phyloP scores from a whole-genome alignment of 768 basidiomycete genomes.

The Leccinum fibrillosum region DNA sequence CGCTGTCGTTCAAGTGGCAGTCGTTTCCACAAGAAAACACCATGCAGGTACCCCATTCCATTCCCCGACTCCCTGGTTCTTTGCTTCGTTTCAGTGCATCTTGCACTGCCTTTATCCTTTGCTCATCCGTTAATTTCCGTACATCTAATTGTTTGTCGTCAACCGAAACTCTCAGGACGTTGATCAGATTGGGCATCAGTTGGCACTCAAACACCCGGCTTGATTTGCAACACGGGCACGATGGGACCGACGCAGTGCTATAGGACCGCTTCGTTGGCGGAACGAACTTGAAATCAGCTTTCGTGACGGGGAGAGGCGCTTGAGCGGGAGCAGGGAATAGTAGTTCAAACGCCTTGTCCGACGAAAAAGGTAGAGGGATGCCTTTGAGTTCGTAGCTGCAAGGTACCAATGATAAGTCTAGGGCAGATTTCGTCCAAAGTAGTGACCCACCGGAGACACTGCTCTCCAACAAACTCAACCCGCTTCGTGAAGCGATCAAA shows the following conservation, averaged over 20 bases:
- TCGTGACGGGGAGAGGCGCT: conserved; percentile 52
- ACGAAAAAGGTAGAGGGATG: conserved; percentile 81
- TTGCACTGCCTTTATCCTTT: conserved; percentile 62
- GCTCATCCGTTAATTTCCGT: conserved; percentile 56
- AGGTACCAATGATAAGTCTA: not conserved
- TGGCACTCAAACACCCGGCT: conserved; percentile 87
- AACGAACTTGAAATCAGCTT: conserved; percentile 55
- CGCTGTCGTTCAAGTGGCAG: conserved; percentile 54
- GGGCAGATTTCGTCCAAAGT: not conserved
- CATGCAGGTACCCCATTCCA: conserved; percentile 95
- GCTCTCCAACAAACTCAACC: conserved; percentile 66
- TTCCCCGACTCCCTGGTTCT: conserved; percentile 50
- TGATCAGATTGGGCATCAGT: conserved; percentile 92
- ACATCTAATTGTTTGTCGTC: conserved; percentile 20
- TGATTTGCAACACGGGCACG: conserved; percentile 65
- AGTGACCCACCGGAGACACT: conserved; percentile 73
- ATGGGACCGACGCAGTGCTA: conserved; percentile 49
- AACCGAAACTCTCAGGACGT: conserved; percentile 48
- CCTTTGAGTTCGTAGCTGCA: conserved; percentile 85
- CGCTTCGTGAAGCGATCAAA: conserved; percentile 84
- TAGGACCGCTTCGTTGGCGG: conserved; percentile 48
- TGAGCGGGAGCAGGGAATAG: conserved; percentile 65
- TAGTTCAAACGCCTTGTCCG: conserved; percentile 63
- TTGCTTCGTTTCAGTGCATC: conserved; percentile 47
- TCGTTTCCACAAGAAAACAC: conserved; percentile 85